phyloP scores from a whole-genome alignment of 2,329 filamentous ascomycete species.

The Hymenoscyphus fructigenus region DNA sequence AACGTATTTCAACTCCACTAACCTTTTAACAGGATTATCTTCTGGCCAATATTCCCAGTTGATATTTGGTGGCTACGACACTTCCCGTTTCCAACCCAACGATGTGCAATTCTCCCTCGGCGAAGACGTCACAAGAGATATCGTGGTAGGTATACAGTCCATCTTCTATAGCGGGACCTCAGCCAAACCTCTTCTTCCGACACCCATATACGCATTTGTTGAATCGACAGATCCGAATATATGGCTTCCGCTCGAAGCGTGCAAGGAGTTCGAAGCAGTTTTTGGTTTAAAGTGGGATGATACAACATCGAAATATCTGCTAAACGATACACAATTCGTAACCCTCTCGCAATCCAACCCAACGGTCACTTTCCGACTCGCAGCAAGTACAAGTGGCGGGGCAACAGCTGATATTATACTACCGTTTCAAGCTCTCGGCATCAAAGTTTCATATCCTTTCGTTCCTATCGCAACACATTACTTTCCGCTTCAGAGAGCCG shows the following conservation, averaged over 20 bases:
- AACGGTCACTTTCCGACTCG: conserved; percentile 36
- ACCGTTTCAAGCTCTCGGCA: conserved; percentile 39
- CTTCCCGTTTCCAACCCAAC: conserved; percentile 40
- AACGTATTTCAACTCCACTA: background rate
- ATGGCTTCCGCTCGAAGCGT: conserved; percentile 38
- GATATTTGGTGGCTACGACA: conserved; percentile 42
- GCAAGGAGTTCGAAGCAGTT: conserved; percentile 35
- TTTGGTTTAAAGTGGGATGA: conserved; percentile 39
- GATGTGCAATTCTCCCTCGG: conserved; percentile 40
- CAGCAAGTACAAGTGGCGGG: conserved; percentile 22
- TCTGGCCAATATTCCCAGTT: conserved; percentile 40
- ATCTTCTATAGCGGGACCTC: conserved; percentile 27
- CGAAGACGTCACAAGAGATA: conserved; percentile 39
- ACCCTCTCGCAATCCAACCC: conserved; percentile 31
- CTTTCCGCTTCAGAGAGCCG: conserved; percentile 41
- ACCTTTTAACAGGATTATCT: conserved; percentile 12
- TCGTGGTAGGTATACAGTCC: conserved; percentile 39
- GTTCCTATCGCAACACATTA: conserved; percentile 31
- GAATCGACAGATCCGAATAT: conserved; percentile 41
- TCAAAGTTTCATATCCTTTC: conserved; percentile 37
- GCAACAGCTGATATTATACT: conserved; percentile 33
- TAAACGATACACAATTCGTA: conserved; percentile 27
- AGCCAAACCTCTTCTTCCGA: conserved; percentile 16
- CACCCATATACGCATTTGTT: conserved; percentile 34
- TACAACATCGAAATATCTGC: conserved; percentile 36